A percentile compares a stretch with the other conserved stretches of the same genome.
These are phyloP conservation scores for Grifola frondosa DNA, from an alignment of 1,284 basidiomycete species.

Conservation along the genomic window DNA sequence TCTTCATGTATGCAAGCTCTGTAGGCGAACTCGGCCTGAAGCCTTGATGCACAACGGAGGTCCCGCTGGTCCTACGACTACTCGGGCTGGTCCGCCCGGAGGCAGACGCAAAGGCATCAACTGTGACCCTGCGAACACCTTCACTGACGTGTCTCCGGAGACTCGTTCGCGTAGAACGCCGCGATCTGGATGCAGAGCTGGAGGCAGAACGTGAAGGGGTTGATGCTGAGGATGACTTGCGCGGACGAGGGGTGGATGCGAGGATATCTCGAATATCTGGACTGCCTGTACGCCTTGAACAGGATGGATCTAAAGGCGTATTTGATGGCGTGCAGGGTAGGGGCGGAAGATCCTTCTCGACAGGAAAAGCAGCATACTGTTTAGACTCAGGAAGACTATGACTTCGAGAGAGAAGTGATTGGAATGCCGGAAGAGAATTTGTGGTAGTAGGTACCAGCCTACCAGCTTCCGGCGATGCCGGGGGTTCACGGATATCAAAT, in stretches of 20 bases:
- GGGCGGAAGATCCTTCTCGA: slow-evolving; percentile 29
- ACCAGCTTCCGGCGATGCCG: slow-evolving; percentile 37
- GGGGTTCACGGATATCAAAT: slow-evolving; percentile 44
- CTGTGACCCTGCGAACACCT: slow-evolving; percentile 8
- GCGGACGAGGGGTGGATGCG: slow-evolving; percentile 44
- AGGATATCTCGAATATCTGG: slow-evolving; percentile 51
- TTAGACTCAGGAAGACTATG: slow-evolving; percentile 11
- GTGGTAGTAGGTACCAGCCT: too few relatives aligned
- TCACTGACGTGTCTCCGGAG: slow-evolving; percentile 21
- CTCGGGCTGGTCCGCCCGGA: slow-evolving; percentile 12
- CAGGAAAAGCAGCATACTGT: too few relatives aligned
- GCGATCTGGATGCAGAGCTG: slow-evolving; percentile 15
- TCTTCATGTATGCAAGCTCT: slow-evolving; percentile 14
- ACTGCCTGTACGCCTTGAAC: slow-evolving; percentile 28
- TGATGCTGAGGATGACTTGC: slow-evolving; percentile 27
- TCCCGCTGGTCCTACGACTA: slow-evolving; percentile 9
- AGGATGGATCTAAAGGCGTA: slow-evolving; percentile 10
- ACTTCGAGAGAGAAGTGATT: slow-evolving; percentile 8
- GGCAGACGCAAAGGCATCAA: slow-evolving; percentile 6
- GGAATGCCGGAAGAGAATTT: not conserved
- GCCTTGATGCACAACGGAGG: slow-evolving; percentile 6
- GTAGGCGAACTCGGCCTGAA: slow-evolving; percentile 11
- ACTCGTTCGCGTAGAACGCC: slow-evolving; percentile 9
- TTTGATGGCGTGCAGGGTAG: slow-evolving; percentile 18
- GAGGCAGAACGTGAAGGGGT: slow-evolving; percentile 22